phyloP scores from a whole-genome alignment of 164 flowering plant genomes.

The Platanus orientalis region DNA sequence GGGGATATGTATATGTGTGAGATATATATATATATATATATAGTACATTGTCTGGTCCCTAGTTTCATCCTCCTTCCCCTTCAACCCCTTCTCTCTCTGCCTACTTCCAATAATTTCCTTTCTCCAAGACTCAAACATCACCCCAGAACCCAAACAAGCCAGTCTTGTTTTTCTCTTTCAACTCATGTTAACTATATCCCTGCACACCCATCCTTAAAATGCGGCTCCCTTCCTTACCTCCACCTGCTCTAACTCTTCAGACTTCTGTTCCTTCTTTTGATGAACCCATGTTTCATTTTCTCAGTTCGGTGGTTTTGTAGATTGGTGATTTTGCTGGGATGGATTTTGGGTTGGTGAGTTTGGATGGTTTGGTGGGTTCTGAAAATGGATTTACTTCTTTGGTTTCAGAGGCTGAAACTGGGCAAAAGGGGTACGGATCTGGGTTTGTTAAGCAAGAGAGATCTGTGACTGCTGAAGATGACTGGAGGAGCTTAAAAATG shows the following conservation, averaged over 20 bases:
- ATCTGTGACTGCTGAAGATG: constrained; percentile 39
- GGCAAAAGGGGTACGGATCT: constrained; percentile 55
- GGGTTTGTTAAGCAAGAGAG: constrained; percentile 39
- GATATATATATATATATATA: too few species aligned
- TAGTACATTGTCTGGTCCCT: too few species aligned
- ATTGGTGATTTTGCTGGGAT: constrained; percentile 31
- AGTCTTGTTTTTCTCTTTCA: too few species aligned
- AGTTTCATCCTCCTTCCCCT: too few species aligned
- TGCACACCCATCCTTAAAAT: constrained; percentile 6
- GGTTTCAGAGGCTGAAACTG: constrained; percentile 30
- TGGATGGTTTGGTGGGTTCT: constrained; percentile 42
- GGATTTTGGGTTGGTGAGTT: constrained; percentile 60
- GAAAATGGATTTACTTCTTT: constrained; percentile 26
- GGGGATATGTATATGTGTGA: too few species aligned
- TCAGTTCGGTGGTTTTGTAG: constrained; percentile 17
- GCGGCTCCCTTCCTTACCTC: constrained; percentile 3
- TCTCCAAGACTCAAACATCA: too few species aligned
- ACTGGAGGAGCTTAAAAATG: constrained; percentile 2
- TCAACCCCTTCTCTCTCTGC: too few species aligned
- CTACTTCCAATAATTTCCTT: too few species aligned
- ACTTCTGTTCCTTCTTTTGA: not conserved
- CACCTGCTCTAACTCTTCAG: not conserved
- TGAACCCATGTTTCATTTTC: constrained; percentile 23
- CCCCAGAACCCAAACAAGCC: too few species aligned
- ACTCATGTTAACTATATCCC: not conserved